These are phyloP conservation scores for Pichia sp. DNA, from an alignment of 1,139 yeast genomes.

Conservation along the genomic window DNA sequence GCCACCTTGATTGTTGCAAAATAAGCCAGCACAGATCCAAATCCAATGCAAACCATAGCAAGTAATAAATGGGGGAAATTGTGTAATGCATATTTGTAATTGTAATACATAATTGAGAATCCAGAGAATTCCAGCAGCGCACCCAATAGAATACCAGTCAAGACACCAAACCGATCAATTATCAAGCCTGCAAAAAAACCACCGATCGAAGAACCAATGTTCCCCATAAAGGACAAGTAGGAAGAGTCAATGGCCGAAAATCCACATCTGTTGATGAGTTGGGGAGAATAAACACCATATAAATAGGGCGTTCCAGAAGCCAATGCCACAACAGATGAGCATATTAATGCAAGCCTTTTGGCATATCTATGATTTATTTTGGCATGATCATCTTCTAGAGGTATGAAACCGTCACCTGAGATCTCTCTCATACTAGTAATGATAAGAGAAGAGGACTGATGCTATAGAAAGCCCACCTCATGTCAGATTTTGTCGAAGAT, in stretches of 20 bases:
- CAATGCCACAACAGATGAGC: slow-evolving; percentile 32
- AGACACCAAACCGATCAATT: slow-evolving; percentile 55
- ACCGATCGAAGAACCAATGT: slow-evolving; percentile 57
- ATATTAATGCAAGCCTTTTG: slow-evolving; percentile 18
- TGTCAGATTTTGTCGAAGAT: too few species aligned
- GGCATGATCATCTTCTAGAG: too few species aligned
- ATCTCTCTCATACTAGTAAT: too few species aligned
- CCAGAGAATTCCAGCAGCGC: slow-evolving; percentile 37
- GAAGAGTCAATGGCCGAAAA: slow-evolving; percentile 57
- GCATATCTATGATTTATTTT: background rate
- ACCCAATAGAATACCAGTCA: slow-evolving; percentile 43
- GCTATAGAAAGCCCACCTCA: too few species aligned
- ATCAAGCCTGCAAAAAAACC: slow-evolving; percentile 64
- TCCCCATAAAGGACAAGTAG: slow-evolving; percentile 51
- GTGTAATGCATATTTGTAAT: slow-evolving; percentile 27
- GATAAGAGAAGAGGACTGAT: too few species aligned
- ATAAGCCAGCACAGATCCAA: slow-evolving; percentile 57
- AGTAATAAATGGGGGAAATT: slow-evolving; percentile 31
- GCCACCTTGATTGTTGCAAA: slow-evolving; percentile 63
- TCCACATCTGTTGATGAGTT: slow-evolving; percentile 46
- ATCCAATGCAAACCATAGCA: slow-evolving; percentile 48
- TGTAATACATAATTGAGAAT: slow-evolving; percentile 30
- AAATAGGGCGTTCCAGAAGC: slow-evolving; percentile 67
- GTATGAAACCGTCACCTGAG: too few species aligned
- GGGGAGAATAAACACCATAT: slow-evolving; percentile 69